These are phyloP conservation scores for Neobulgaria alba DNA, from an alignment of 2,329 filamentous ascomycete species.

Conservation along the genomic window DNA sequence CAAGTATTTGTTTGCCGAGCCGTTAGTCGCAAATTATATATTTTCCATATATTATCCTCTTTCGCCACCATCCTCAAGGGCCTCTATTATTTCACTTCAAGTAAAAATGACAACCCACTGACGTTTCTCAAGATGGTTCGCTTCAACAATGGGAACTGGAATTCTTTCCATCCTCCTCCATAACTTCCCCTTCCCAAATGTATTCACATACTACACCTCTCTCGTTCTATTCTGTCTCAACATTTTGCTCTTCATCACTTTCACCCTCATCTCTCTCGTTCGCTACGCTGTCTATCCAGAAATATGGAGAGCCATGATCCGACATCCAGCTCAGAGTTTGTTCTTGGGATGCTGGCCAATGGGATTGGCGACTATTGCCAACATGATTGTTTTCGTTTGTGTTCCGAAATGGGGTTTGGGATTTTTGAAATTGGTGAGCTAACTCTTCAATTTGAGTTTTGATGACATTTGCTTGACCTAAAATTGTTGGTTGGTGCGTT, in stretches of 20 bases:
- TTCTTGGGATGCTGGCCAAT: conserved; percentile 64
- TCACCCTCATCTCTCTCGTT: conserved; percentile 44
- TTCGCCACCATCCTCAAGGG: no score
- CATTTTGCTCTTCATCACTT: conserved; percentile 45
- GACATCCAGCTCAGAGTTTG: conserved; percentile 56
- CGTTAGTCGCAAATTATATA: no score
- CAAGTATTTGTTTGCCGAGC: no score
- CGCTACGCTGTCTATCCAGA: conserved; percentile 58
- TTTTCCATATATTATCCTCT: no score
- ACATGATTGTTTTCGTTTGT: conserved; percentile 54
- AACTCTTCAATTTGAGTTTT: no score
- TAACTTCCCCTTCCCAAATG: conserved; percentile 50
- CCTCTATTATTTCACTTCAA: no score
- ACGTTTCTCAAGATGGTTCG: conserved; percentile 56
- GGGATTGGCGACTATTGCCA: conserved; percentile 59
- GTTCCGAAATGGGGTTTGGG: conserved; percentile 55
- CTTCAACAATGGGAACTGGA: conserved; percentile 58
- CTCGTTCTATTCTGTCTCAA: conserved; percentile 55
- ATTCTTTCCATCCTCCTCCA: conserved; percentile 56
- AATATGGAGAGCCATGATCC: conserved; percentile 58
- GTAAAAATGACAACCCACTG: no score
- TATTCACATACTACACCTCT: conserved; percentile 50
- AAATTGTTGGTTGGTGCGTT: no score
- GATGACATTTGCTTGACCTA: no score
- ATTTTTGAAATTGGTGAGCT: no score